Percentiles rank a stretch among this genome's conserved stretches.
These are phyloP conservation scores for Nasturtium officinale DNA, from an alignment of 345 rosid genomes.

Conservation along the genomic window DNA sequence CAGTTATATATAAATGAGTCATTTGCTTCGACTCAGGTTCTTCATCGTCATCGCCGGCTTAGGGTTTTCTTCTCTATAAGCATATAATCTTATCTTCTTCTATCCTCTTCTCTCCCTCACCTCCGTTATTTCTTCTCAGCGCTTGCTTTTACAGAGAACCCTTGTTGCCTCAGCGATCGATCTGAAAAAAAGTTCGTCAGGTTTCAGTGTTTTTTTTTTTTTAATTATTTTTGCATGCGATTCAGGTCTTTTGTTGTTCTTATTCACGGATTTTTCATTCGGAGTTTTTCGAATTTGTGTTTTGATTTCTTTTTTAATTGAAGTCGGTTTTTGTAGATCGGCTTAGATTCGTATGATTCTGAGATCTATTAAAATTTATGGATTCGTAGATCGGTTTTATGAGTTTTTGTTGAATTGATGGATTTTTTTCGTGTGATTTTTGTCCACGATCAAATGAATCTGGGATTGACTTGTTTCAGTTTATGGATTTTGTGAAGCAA, in stretches of 20 bases:
- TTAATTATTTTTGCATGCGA: background rate
- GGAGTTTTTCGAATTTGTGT: background rate
- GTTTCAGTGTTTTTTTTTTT: constrained; percentile 15
- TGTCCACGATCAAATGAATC: background rate
- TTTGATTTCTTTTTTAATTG: background rate
- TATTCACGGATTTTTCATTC: background rate
- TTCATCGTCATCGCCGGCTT: constrained; percentile 49
- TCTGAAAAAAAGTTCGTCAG: constrained; percentile 31
- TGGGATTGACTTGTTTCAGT: constrained; percentile 23
- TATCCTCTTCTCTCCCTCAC: background rate
- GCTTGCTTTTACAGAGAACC: constrained; percentile 33
- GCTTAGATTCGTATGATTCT: constrained; percentile 39
- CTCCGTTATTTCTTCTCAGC: background rate
- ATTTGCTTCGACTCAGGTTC: constrained; percentile 15
- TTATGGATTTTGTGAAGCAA: background rate
- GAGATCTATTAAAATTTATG: background rate
- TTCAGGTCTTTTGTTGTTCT: background rate
- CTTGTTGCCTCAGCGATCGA: constrained; percentile 47
- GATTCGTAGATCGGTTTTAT: background rate
- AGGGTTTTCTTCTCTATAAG: constrained; percentile 45
- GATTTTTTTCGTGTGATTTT: background rate
- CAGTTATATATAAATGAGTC: constrained; percentile 30
- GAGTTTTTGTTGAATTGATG: constrained; percentile 7
- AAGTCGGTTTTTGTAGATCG: constrained; percentile 34
- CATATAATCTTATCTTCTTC: background rate